These are phyloP conservation scores for Carex littledalei DNA, from an alignment of 176 grass and related monocot species.

Conservation along the genomic window DNA sequence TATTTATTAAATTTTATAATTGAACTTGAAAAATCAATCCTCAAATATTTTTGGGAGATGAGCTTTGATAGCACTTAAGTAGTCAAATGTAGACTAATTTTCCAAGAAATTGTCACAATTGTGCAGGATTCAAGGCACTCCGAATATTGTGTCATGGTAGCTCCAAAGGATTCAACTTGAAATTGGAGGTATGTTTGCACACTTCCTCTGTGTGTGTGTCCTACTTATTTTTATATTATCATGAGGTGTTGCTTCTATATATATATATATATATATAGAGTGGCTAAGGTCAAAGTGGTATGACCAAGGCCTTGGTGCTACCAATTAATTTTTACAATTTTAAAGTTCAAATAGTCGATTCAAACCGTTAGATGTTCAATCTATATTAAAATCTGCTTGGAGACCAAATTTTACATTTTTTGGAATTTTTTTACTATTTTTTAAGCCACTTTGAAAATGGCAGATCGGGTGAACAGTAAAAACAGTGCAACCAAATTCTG, in stretches of 20 bases:
- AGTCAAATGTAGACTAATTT: not conserved
- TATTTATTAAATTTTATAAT: not conserved
- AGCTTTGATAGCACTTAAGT: not conserved
- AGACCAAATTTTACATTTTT: no score
- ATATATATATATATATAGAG: no score
- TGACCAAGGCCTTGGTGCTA: no score
- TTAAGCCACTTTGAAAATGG: no score
- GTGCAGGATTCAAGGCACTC: constrained; percentile 8
- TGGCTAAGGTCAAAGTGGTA: no score
- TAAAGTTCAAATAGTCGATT: no score
- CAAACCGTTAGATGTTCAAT: no score
- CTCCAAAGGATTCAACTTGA: constrained; percentile 11
- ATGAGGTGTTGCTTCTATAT: not conserved
- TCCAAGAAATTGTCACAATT: not conserved
- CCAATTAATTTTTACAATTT: no score
- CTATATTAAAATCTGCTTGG: no score
- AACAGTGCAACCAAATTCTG: no score
- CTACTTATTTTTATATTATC: not conserved
- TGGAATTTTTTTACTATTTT: no score
- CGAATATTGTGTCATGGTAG: not conserved
- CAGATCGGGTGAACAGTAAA: no score
- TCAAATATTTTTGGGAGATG: not conserved
- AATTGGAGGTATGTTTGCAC: not conserved
- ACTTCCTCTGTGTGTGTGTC: not conserved
- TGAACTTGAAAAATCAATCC: not conserved